Percentiles rank a stretch among this genome's conserved stretches.
Conservation (phyloP, 1,284 basidiomycete species). For the Fomitopsis betulina region DNA sequence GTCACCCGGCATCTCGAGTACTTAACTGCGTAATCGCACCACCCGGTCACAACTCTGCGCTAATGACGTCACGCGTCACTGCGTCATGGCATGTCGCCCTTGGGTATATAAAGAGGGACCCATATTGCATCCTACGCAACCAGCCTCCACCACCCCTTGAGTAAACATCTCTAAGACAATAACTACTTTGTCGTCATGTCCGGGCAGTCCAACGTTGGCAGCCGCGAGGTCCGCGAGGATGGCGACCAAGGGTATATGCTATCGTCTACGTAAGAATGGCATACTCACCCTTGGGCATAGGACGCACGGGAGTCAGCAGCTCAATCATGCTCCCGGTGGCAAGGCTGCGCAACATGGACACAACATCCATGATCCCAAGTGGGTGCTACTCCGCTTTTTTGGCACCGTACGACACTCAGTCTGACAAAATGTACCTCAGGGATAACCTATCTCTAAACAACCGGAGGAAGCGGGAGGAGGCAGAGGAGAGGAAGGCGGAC, state of each 20-base stretch:
- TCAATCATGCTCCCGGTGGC: slow-evolving; percentile 3
- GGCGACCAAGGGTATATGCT: slow-evolving; percentile 18
- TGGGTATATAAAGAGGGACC: neutral
- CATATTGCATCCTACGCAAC: too few relatives aligned
- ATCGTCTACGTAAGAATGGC: neutral
- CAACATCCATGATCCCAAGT: slow-evolving; percentile 19
- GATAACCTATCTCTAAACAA: slow-evolving; percentile 14
- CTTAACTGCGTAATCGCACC: neutral
- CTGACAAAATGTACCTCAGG: neutral
- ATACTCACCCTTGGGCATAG: neutral
- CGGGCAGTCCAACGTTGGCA: slow-evolving; percentile 21
- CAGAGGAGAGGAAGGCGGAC: slow-evolving; percentile 14
- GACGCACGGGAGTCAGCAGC: slow-evolving; percentile 3
- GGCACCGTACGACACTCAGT: too few relatives aligned
- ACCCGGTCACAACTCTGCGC: neutral
- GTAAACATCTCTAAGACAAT: too few relatives aligned
- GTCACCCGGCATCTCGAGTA: neutral
- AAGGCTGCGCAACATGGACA: slow-evolving; percentile 18
- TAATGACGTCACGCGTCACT: neutral
- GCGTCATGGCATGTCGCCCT: neutral
- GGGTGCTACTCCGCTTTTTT: neutral
- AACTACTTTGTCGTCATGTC: slow-evolving; percentile 9
- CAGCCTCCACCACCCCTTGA: too few relatives aligned
- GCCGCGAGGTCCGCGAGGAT: slow-evolving; percentile 18
- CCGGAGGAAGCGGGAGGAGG: slow-evolving; percentile 13